Conservation (phyloP, 306 rosid species). For the Sicyos edulis region DNA sequence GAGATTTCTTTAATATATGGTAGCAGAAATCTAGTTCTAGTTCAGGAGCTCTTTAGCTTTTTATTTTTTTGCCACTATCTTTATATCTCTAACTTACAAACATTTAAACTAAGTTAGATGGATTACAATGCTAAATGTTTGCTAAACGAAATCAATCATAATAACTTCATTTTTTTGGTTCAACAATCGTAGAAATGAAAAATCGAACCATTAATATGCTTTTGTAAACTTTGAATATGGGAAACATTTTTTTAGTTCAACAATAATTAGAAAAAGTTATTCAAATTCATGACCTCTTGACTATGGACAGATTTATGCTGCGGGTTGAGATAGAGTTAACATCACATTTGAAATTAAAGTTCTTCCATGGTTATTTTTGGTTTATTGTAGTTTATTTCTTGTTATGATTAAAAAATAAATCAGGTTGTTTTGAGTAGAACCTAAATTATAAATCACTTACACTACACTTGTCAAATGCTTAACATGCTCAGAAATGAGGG, state of each 20-base stretch:
- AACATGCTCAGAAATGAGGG: not conserved
- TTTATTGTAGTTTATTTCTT: not conserved
- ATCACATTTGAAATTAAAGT: not conserved
- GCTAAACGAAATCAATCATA: too few relatives aligned
- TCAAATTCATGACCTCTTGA: too few relatives aligned
- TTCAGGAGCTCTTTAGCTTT: too few relatives aligned
- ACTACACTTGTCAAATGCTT: constrained; percentile 1
- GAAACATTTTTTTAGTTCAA: too few relatives aligned
- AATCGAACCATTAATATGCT: too few relatives aligned
- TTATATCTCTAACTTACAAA: not conserved
- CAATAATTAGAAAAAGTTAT: too few relatives aligned
- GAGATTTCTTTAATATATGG: not conserved
- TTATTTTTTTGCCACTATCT: not conserved
- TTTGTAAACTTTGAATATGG: too few relatives aligned
- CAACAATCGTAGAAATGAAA: too few relatives aligned
- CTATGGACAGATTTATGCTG: too few relatives aligned
- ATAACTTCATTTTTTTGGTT: too few relatives aligned
- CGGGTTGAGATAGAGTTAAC: not conserved
- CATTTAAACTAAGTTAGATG: not conserved
- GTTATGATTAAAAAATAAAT: not conserved
- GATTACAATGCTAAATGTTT: not conserved
- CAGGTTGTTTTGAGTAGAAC: not conserved
- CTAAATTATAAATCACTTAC: not conserved
- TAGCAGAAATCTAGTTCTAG: too few relatives aligned
- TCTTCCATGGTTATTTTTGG: not conserved